Evolutionary conservation across 2,329 filamentous ascomycete genomes (phyloP).

Genomic region (Dryadomyces quercivorus): DNA sequence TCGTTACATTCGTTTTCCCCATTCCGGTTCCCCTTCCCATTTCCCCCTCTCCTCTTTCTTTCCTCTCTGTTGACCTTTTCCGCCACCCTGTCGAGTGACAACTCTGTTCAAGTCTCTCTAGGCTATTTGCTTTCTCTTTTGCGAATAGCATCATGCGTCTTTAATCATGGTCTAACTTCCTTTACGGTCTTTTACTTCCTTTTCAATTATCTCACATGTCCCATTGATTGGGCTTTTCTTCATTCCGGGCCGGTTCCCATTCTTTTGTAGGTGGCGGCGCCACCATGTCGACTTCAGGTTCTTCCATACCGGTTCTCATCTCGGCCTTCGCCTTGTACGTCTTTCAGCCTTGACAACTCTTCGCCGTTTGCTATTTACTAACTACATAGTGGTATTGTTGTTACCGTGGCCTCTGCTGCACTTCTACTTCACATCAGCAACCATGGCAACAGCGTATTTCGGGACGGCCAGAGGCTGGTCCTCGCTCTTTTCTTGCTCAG

Average conservation of each 20-base stretch:
- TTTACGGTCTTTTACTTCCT: background rate
- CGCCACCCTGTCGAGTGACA: background rate
- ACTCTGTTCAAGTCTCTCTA: background rate
- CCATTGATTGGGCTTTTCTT: conserved; percentile 36
- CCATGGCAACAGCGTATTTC: conserved; percentile 35
- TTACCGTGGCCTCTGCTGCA: conserved; percentile 36
- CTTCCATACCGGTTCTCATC: conserved; percentile 34
- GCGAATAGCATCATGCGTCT: conserved; percentile 1
- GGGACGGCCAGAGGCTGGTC: conserved; percentile 52
- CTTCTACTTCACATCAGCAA: conserved; percentile 33
- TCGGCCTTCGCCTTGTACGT: conserved; percentile 45
- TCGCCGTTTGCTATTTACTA: background rate
- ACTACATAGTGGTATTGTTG: conserved; percentile 34
- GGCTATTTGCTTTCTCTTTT: background rate
- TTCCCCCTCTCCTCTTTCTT: background rate
- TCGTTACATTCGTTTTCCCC: background rate
- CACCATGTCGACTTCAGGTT: conserved; percentile 32
- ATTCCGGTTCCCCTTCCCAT: background rate
- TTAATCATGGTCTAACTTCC: conserved; percentile 2
- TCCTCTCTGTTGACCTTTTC: conserved; percentile 8
- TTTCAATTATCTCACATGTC: conserved; percentile 15
- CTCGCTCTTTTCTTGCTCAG: conserved; percentile 41
- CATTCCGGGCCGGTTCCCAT: conserved; percentile 14
- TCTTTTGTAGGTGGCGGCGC: conserved; percentile 17
- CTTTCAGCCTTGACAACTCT: background rate